Evolutionary conservation across 352 stramenopile species (phyloP), one percentile per base, ranked within the genome.

Genomic region (Globisporangium paroecandrum): DNA sequence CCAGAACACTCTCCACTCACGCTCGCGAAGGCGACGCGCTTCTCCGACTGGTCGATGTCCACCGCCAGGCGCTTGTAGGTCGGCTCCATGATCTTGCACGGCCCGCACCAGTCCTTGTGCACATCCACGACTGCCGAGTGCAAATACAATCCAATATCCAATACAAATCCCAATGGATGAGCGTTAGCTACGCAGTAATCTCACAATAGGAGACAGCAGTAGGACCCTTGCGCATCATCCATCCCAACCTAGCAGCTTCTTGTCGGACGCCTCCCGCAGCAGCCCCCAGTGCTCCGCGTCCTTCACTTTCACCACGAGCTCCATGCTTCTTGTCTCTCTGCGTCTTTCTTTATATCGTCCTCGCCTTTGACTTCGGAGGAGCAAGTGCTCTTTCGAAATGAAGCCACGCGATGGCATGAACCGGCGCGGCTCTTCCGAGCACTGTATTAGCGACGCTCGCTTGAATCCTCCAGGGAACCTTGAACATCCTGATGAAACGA

Each of bases 31-130:
- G 75, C 65, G 41, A 90, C 57, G 59, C 78, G 72, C 62, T 81
- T 77, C 58, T 91, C 78, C 3, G 77, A 66, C 58, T 80, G 69
- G 22, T 89, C 82, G 54, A 90, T 86, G 24, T 90, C 83, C 43
- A 76, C 69, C 13, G 58, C 67, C 58, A 90, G 72, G 29, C 82
- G 76, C 65, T 90, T 91, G 72, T 91, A 91, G 58, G 83, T 89
- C 34, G 78, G 81, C 70, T 91, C 81, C 64, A 90, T 82, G 65
- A 91, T 87, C 74, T 91, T 91, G 65, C 83, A 91, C 15, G 81
- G 79, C 4, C 80, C 80, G 56, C 83, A 89, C 83, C 82, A 91
- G 55, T 89, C 78, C 62, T 89, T 91, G 71, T 90, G 79, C 18
- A 77, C 76, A 62, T 89, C 82, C 22, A 90, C 82, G 74, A 90